Evolutionary conservation across 768 basidiomycete species (phyloP).

Genomic region (Sarcodon aspratus): DNA sequence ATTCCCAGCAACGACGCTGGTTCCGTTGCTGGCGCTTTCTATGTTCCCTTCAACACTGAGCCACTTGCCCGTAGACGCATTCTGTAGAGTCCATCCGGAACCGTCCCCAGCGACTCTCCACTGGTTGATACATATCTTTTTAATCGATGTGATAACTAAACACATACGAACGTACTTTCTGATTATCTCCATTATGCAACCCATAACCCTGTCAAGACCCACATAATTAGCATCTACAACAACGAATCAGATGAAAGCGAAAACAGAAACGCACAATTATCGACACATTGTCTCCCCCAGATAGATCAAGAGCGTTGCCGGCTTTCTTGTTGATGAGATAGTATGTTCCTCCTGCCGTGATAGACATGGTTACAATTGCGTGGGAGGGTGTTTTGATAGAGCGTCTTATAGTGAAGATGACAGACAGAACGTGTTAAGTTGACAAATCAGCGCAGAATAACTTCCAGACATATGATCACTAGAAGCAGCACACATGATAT

Average conservation of each 20-base stretch:
- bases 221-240: no score
- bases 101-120: conserved; percentile 33
- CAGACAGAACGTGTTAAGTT: no score
- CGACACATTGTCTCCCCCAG: conserved; percentile 35
- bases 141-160: no score
- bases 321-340: conserved; percentile 39
- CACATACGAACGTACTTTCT: conserved; percentile 24
- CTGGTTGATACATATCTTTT: no score
- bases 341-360: conserved; percentile 26
- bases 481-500: no score
- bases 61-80: conserved; percentile 27
- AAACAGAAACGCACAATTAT: conserved; percentile 20
- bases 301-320: conserved; percentile 44
- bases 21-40: background rate
- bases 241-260: no score
- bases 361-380: conserved; percentile 6
- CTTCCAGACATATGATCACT: no score
- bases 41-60: conserved; percentile 18
- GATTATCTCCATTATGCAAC: conserved; percentile 32
- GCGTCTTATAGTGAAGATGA: no score
- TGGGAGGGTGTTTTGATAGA: background rate
- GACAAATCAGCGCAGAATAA: no score
- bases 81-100: conserved; percentile 27
- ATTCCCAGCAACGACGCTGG: conserved; percentile 24
- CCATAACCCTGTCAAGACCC: conserved; percentile 22